Evolutionary conservation across 371 early-diverging fungal genomes (phyloP), one percentile per base, ranked within the genome.

Genomic region (Blakeslea trispora): DNA sequence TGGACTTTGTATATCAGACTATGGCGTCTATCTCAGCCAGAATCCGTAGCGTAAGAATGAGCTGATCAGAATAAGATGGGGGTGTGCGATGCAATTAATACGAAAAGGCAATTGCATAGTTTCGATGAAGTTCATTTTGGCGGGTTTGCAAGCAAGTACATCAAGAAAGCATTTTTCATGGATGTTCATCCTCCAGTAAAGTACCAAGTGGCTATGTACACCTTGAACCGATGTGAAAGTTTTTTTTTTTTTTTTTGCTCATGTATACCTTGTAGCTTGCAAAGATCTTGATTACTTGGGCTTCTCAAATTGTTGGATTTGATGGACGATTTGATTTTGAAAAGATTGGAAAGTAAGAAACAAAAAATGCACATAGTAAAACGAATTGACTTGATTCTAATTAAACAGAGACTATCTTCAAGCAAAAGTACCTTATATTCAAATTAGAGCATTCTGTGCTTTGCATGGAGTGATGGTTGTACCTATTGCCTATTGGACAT

Each of bases 71-170:
- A 91, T 54, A 74, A 13, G 14, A 37, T 2, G 11, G 2, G 37
- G 28, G 7, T 28, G 2, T 10, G 3, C 11, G 37, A n/a, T n/a
- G n/a, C n/a, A n/a, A n/a, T n/a, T n/a, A n/a, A n/a, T n/a, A n/a
- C n/a, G n/a, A n/a, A n/a, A n/a, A n/a, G n/a, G n/a, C n/a, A n/a
- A n/a, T n/a, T n/a, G n/a, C n/a, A 84, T 58, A 77, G 77, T 1
- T 92, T 92, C 63, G 97, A 96, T 74, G 99, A 99, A 74, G 99
- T 98, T 14, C 99, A 99, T 69, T 99, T 99, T 84, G 99, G 99
- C 50, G 98, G 97, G 63, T 99, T 99, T 74, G 92, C 96, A 9
- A 83, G 86, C 28, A 93, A 91, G 71, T 99, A 99, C 66, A 71
- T 99, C 22, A 82, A 86, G 8, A 77, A 94, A 21, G 78, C 83